A percentile compares a stretch with the other conserved stretches of the same genome.
Evolutionary conservation across 768 basidiomycete species (phyloP).

Genomic region (Phylloporus scabripes): DNA sequence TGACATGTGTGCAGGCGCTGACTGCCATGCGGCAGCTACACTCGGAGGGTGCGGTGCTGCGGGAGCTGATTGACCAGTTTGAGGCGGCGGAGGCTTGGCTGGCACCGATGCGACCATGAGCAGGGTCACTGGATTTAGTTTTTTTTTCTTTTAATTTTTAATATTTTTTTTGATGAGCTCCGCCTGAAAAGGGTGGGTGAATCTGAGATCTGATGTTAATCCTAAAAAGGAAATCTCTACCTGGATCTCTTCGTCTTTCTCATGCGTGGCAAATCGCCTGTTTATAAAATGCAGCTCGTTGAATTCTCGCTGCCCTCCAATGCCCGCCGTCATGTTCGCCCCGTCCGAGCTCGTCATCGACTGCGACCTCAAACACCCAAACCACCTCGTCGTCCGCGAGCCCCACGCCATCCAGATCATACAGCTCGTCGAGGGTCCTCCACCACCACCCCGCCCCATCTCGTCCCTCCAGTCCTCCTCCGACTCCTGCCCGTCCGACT

Average conservation of each 20-base stretch:
- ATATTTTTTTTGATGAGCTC: not conserved
- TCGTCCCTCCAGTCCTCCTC: slow-evolving; percentile 32
- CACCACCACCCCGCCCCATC: slow-evolving; percentile 45
- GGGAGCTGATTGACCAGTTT: slow-evolving; percentile 91
- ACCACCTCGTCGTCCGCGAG: slow-evolving; percentile 43
- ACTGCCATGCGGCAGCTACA: slow-evolving; percentile 87
- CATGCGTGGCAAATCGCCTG: slow-evolving; percentile 20
- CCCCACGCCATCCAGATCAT: slow-evolving; percentile 60
- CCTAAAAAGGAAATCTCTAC: slow-evolving; percentile 10
- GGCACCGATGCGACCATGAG: slow-evolving; percentile 81
- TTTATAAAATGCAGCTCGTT: slow-evolving; percentile 20
- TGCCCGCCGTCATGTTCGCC: slow-evolving; percentile 23
- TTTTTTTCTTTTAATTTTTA: not conserved
- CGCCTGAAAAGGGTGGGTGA: too few species aligned
- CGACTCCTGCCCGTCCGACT: slow-evolving; percentile 33
- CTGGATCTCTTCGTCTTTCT: not conserved
- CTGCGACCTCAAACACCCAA: slow-evolving; percentile 34
- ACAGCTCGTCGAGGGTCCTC: slow-evolving; percentile 61
- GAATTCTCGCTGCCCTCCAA: slow-evolving; percentile 16
- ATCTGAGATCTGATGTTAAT: slow-evolving; percentile 21
- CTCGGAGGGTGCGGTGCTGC: slow-evolving; percentile 72
- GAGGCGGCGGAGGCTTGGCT: slow-evolving; percentile 95
- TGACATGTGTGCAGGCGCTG: slow-evolving; percentile 54
- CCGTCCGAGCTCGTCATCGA: slow-evolving; percentile 21
- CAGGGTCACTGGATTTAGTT: slow-evolving; percentile 6